Conservation (phyloP, 2,329 filamentous ascomycete species). For the Ceratocystis papillata region DNA sequence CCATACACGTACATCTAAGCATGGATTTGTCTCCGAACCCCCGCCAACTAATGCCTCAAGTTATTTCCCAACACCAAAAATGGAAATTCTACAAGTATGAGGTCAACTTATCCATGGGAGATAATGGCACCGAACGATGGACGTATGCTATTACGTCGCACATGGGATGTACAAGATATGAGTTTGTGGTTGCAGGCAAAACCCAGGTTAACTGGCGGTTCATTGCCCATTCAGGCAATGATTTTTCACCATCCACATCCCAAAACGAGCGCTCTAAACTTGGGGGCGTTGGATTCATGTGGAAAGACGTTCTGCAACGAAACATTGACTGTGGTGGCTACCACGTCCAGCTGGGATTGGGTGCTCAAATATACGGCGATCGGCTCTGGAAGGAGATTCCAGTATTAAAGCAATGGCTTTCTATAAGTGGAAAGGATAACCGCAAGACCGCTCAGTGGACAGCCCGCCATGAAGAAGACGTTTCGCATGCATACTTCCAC, state of each 20-base stretch:
- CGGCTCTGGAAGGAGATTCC: conserved; percentile 94
- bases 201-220: conserved; percentile 91
- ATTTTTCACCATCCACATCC: conserved; percentile 80
- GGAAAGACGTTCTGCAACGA: conserved; percentile 97
- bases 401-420: conserved; percentile 85
- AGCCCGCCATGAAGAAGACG: conserved; percentile 87
- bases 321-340: conserved; percentile 94
- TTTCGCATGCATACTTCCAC: conserved; percentile 93
- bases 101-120: conserved; percentile 79
- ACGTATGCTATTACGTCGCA: conserved; percentile 97
- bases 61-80: conserved; percentile 78
- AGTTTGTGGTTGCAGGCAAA: conserved; percentile 86
- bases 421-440: conserved; percentile 84
- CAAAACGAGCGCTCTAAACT: conserved; percentile 75
- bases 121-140: conserved; percentile 72
- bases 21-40: conserved; percentile 86
- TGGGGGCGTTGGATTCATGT: conserved; percentile 89
- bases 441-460: conserved; percentile 87
- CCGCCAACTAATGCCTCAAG: conserved; percentile 67
- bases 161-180: conserved; percentile 92
- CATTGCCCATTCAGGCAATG: conserved; percentile 89
- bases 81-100: conserved; percentile 97
- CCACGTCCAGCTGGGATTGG: conserved; percentile 82
- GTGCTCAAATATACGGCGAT: conserved; percentile 92
- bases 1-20: conserved; percentile 89